phyloP scores from a whole-genome alignment of 2,329 filamentous ascomycete species.

The Exutisphaerella laricina region DNA sequence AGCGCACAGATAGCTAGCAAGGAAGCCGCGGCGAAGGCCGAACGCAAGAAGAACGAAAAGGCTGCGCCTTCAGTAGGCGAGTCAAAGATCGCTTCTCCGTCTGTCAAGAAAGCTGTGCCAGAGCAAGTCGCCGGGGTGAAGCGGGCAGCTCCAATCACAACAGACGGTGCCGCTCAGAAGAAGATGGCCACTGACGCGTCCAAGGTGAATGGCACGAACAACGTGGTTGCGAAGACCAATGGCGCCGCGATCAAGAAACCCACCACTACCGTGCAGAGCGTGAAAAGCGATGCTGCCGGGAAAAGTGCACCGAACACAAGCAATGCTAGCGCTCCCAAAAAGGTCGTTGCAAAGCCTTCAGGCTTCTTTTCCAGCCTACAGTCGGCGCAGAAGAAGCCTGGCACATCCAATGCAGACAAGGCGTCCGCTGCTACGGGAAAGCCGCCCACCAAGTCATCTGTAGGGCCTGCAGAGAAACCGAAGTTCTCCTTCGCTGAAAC shows the following conservation, averaged over 20 bases:
- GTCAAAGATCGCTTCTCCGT: conserved; percentile 1
- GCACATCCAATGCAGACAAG: conserved; percentile 27
- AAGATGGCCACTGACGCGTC: conserved; percentile 27
- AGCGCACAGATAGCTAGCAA: conserved; percentile 26
- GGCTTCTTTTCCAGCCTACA: conserved; percentile 43
- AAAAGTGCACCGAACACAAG: conserved; percentile 12
- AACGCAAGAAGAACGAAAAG: conserved; percentile 36
- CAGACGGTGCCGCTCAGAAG: conserved; percentile 31
- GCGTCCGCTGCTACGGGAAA: conserved; percentile 25
- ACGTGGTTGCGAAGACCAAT: conserved; percentile 17
- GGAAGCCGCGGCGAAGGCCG: conserved; percentile 35
- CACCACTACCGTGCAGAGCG: neutral
- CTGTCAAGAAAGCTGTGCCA: conserved; percentile 25
- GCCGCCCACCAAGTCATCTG: conserved; percentile 25
- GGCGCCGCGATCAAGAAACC: conserved; percentile 27
- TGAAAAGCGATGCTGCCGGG: conserved; percentile 15
- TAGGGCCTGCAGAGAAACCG: conserved; percentile 25
- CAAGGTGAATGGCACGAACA: conserved; percentile 18
- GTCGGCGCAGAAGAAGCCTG: conserved; percentile 42
- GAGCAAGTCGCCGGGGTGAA: conserved; percentile 32
- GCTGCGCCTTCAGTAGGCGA: conserved; percentile 10
- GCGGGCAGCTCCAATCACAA: conserved; percentile 24
- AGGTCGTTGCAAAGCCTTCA: conserved; percentile 41
- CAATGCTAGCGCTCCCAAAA: conserved; percentile 23
- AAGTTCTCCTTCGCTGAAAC: conserved; percentile 37